Evolutionary conservation across 768 basidiomycete species (phyloP).

Genomic region (Lentinula boryana): DNA sequence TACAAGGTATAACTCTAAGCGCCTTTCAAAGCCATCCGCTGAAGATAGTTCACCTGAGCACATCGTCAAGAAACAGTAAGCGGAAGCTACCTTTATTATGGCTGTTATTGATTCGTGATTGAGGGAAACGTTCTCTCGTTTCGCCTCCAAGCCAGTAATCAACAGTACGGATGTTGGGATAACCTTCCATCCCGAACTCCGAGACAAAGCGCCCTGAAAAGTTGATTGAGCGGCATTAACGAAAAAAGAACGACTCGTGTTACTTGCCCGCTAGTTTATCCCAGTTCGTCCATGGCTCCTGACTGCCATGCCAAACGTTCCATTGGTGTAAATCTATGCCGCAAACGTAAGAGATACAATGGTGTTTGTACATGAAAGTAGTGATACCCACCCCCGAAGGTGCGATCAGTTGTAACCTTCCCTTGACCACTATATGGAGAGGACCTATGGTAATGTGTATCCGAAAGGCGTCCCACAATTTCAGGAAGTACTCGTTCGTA

Average conservation of each 20-base stretch:
- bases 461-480: conserved; percentile 56
- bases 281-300: conserved; percentile 83
- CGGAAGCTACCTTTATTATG: conserved; percentile 1
- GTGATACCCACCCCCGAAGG: conserved; percentile 40
- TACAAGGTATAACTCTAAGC: conserved; percentile 84
- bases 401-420: conserved; percentile 63
- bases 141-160: conserved; percentile 86
- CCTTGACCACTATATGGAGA: conserved; percentile 86
- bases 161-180: conserved; percentile 83
- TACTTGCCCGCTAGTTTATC: conserved; percentile 66
- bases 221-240: neutral
- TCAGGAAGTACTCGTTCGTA: conserved; percentile 83
- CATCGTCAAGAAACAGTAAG: neutral
- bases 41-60: conserved; percentile 33
- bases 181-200: conserved; percentile 93
- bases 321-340: conserved; percentile 80
- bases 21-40: conserved; percentile 82
- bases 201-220: conserved; percentile 68
- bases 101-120: conserved; percentile 58
- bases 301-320: conserved; percentile 24
- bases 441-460: conserved; percentile 76
- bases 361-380: neutral
- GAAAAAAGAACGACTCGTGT: neutral
- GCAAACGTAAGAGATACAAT: neutral
- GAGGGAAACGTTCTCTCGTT: conserved; percentile 71